phyloP scores from a whole-genome alignment of 2,329 filamentous ascomycete genomes.

The Diplodia mutila region DNA sequence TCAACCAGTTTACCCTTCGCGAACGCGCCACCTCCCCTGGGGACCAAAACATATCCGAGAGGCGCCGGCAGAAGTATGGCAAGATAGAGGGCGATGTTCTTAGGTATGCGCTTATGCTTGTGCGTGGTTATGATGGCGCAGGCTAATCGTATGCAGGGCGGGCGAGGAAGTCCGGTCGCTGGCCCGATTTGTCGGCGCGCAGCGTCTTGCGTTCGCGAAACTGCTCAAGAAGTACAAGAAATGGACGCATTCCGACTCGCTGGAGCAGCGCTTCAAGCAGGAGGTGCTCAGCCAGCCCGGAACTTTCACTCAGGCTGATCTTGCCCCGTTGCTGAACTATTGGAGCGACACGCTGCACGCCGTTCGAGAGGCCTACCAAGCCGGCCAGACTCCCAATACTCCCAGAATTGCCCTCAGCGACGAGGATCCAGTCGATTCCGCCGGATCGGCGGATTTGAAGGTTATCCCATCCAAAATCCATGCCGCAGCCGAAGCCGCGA shows the following conservation, averaged over 20 bases:
- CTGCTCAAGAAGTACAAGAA: constrained; percentile 87
- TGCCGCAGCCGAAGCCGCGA: constrained; percentile 44
- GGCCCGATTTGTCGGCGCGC: constrained; percentile 72
- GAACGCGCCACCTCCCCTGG: constrained; percentile 18
- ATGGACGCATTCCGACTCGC: constrained; percentile 74
- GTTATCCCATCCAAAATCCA: constrained; percentile 38
- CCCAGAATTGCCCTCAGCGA: constrained; percentile 26
- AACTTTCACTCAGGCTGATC: constrained; percentile 72
- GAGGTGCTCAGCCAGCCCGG: constrained; percentile 68
- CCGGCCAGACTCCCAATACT: constrained; percentile 27
- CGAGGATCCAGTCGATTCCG: constrained; percentile 3
- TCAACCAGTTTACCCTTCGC: constrained; percentile 38
- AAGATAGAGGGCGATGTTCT: constrained; percentile 55
- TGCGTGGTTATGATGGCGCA: constrained; percentile 27
- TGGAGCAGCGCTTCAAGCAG: constrained; percentile 68
- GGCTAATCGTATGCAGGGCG: constrained; percentile 49
- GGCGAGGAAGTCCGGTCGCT: constrained; percentile 73
- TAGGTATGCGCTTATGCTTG: constrained; percentile 37
- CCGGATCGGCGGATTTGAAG: constrained; percentile 21
- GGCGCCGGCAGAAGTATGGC: constrained; percentile 54
- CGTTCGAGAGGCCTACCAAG: constrained; percentile 50
- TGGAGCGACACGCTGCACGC: constrained; percentile 53
- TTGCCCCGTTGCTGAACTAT: constrained; percentile 55
- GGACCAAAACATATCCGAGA: constrained; percentile 42
- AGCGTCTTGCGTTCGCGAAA: constrained; percentile 77